phyloP scores from a whole-genome alignment of 805 yeast species.

The Wickerhamiella kurtzmanii region DNA sequence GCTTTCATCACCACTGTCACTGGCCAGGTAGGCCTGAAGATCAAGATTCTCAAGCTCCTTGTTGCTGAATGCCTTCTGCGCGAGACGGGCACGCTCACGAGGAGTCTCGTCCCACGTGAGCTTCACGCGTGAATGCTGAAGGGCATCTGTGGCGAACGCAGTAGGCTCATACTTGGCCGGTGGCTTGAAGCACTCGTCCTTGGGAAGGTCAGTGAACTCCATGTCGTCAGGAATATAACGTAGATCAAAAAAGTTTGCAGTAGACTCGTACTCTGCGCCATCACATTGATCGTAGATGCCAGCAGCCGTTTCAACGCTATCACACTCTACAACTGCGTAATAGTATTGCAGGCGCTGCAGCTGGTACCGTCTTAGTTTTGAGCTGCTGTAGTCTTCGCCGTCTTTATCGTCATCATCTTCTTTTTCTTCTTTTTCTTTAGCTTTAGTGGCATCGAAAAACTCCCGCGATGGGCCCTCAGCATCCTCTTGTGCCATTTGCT shows the following conservation, averaged over 20 bases:
- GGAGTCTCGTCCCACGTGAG: conserved; percentile 99
- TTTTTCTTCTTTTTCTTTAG: conserved; percentile 24
- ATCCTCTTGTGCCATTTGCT: conserved; percentile 80
- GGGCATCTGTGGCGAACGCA: conserved; percentile 81
- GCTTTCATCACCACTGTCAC: conserved; percentile 24
- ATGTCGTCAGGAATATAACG: conserved; percentile 88
- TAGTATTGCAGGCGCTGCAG: conserved; percentile 83
- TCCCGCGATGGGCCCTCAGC: conserved; percentile 86
- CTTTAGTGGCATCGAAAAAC: conserved; percentile 40
- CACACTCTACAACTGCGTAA: conserved; percentile 83
- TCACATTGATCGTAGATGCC: conserved; percentile 76
- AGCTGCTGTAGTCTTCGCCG: conserved; percentile 68
- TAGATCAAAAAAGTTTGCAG: conserved; percentile 86
- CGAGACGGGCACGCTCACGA: conserved; percentile 61
- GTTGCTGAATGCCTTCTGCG: conserved; percentile 53
- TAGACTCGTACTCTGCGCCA: conserved; percentile 89
- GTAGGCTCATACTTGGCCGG: conserved; percentile 73
- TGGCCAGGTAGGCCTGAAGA: conserved; percentile 52
- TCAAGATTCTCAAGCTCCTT: conserved; percentile 50
- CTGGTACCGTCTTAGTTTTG: conserved; percentile 77
- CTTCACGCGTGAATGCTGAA: conserved; percentile 91
- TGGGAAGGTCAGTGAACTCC: conserved; percentile 67
- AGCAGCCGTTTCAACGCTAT: conserved; percentile 54
- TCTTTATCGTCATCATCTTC: conserved; percentile 34
- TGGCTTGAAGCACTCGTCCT: conserved; percentile 56